Conservation (phyloP, 352 stramenopile species). For the Bremia lactucae region DNA sequence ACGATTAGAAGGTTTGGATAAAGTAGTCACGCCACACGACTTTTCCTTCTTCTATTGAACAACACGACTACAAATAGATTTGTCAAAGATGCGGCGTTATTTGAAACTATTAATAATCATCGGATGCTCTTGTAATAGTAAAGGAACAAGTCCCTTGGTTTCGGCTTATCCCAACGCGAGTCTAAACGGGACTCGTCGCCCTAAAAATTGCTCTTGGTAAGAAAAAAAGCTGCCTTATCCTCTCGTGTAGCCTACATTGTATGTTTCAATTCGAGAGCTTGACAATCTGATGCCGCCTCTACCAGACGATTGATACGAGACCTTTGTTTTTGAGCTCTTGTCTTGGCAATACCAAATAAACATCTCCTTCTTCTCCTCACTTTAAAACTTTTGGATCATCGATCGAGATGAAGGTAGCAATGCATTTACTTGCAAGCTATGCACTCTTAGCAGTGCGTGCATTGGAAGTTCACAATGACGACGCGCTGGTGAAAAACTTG, state of each 20-base stretch:
- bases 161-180: too few relatives aligned
- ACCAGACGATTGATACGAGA: too few relatives aligned
- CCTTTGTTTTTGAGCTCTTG: too few relatives aligned
- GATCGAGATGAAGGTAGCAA: conserved; percentile 32
- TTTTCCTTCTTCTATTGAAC: conserved; percentile 72
- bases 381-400: conserved; percentile 13
- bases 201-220: too few relatives aligned
- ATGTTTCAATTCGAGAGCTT: neutral
- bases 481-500: conserved; percentile 38
- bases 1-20: conserved; percentile 71
- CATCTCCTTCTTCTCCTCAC: conserved; percentile 9
- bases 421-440: conserved; percentile 26
- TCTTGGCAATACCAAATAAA: too few relatives aligned
- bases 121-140: too few relatives aligned
- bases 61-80: conserved; percentile 18
- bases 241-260: too few relatives aligned
- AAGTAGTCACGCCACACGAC: conserved; percentile 39
- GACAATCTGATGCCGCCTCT: neutral
- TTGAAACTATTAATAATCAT: too few relatives aligned
- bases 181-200: too few relatives aligned
- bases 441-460: neutral
- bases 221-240: too few relatives aligned
- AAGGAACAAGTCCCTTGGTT: too few relatives aligned
- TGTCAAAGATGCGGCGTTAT: too few relatives aligned
- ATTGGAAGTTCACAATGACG: conserved; percentile 35